Evolutionary conservation across 495 filamentous ascomycete species (phyloP), one percentile per base, ranked within the genome.

Genomic region (Rusavskia elegans): DNA sequence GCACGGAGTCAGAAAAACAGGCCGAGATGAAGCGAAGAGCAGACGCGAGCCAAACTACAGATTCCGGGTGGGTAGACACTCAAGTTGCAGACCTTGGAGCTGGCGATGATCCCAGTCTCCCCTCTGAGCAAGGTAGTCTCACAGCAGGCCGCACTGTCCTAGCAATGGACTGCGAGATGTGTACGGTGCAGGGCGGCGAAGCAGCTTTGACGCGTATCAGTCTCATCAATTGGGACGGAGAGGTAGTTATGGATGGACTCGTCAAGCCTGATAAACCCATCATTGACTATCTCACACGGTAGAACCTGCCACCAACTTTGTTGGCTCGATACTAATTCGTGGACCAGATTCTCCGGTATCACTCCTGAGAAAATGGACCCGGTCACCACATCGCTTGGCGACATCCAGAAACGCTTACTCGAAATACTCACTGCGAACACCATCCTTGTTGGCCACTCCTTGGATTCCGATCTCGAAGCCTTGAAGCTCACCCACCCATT

Each of bases 141-240:
- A 92, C 89, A 2, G 86, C 78, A 13, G 93, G 89, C 19, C 78
- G 85, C 39, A 78, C 82, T n/a, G 69, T 97, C 7, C 66, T 92
- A 21, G 81, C 87, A 10, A 72, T 98, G 48, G 92, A 98, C 59
- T 98, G 92, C 63, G 92, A 98, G 63, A 98, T 98, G 92, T 95
- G 88, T 60, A 76, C 82, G 61, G 90, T 89, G 0, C 82, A 82
- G 55, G 78, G 76, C 19, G 77, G 76, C 9, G 76, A 83, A 46
- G 82, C 78, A 23, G 89, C 88, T 45, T 77, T 98, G 45, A 90
- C 92, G 0, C 79, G 92, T 29, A 83, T 97, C 63, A 93, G 86
- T 63, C 56, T 98, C 25, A 68, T 97, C 8, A 67, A 75, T 46
- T 98, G 92, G 92, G 84, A 87, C 59, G 88, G 87, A 16, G 77